Evolutionary conservation across 768 basidiomycete genomes (phyloP).

Genomic region (Suillus subalutaceus): DNA sequence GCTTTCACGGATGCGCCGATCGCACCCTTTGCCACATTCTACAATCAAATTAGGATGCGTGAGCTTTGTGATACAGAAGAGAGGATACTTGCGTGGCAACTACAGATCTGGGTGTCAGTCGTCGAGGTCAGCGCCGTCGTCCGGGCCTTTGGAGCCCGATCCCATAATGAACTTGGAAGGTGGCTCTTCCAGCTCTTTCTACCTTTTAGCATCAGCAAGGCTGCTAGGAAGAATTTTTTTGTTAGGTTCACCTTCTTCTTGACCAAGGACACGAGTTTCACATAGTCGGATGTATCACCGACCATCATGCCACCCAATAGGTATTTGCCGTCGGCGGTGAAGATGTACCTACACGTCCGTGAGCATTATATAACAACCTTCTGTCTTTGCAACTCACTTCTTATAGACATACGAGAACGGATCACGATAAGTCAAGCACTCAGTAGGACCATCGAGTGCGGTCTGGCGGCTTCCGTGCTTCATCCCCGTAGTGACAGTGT

Average conservation of each 20-base stretch:
- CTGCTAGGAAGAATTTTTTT: not conserved
- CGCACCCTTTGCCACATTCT: constrained; percentile 67
- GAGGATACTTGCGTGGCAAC: constrained; percentile 52
- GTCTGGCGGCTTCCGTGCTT: constrained; percentile 16
- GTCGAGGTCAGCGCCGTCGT: constrained; percentile 67
- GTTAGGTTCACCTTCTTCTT: constrained; percentile 58
- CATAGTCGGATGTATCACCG: constrained; percentile 69
- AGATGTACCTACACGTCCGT: constrained; percentile 51
- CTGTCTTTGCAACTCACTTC: constrained; percentile 39
- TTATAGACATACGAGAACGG: constrained; percentile 75
- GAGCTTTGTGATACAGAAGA: not conserved
- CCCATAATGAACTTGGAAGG: constrained; percentile 72
- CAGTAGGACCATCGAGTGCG: constrained; percentile 45
- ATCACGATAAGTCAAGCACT: constrained; percentile 69
- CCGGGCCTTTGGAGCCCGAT: constrained; percentile 48
- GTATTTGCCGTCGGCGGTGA: constrained; percentile 70
- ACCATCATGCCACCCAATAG: constrained; percentile 82
- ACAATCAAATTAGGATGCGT: not conserved
- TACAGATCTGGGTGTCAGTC: constrained; percentile 75
- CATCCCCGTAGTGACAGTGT: not conserved
- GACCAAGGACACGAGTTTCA: constrained; percentile 69
- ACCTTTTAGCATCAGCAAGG: constrained; percentile 1
- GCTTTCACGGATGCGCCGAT: constrained; percentile 53
- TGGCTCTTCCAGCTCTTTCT: constrained; percentile 68
- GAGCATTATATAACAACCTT: not conserved